Base-by-base conservation (phyloP, 805 yeast species). In the Torulaspora delbrueckii region DNA sequence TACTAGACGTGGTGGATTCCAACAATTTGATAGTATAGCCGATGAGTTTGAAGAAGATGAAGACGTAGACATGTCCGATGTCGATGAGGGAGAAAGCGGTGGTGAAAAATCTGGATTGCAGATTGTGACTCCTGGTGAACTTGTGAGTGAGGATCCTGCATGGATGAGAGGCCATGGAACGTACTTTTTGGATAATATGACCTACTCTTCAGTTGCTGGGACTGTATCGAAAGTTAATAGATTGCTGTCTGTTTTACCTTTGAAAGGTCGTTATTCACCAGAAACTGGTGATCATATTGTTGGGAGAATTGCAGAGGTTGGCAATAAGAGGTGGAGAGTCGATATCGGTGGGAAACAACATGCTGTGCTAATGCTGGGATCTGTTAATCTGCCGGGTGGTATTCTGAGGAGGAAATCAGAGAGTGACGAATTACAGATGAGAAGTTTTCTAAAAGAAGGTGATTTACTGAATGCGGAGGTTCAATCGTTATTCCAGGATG, bases 111-210 rank as follows among this genome's bases (percentile, higher is more conserved):
- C 54, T 14, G 61, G 58, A 8, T 48, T 66, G 13, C 66, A 65
- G 37, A 66, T 93, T 8, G 96, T 91, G 14, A 88, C 97, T 1
- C 99, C 99, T 0, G 99, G 99, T 8, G 97, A 93, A 63, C 69
- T 90, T 41, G 86, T 93, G n/a, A 93, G 98, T 0, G 93, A 86
- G 55, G 98, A 93, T 59, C 86, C 96, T 5, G 76, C 83, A 2
- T 93, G 98, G 97, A 93, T 93, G 99, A 79, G 95, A 60, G 99
- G 99, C 25, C 99, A 91, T 61, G 99, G 99, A 5, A 93, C 98
- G 0, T 93, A 88, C 63, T 79, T 82, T 54, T 68, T 84, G 32
- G 81, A 79, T 27, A 84, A 83, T 53, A 72, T 76, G 55, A 88
- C 96, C 0, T 88, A 78, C 63, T 84, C 96, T 2, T 84, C 97